Percentiles rank a stretch among this genome's conserved stretches.
These are phyloP conservation scores for Mortierella alpina DNA, from an alignment of 192 early-diverging fungal species.

Conservation along the genomic window DNA sequence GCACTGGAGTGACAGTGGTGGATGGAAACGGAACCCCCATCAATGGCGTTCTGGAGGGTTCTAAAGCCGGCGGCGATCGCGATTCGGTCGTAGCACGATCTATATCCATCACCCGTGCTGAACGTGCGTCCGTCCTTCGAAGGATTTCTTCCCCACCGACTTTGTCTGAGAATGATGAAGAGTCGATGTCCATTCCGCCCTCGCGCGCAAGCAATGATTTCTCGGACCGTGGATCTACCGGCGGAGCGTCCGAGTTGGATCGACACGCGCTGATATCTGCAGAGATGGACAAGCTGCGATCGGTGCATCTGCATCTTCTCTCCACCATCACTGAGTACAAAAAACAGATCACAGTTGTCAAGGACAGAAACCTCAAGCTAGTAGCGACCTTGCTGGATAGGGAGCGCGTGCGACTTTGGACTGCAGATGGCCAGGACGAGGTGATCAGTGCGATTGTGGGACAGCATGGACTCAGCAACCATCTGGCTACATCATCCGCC, in stretches of 20 bases:
- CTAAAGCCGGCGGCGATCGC: conserved; percentile 6
- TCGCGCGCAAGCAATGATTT: conserved; percentile 29
- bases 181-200: conserved; percentile 7
- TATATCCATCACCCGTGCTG: conserved; percentile 36
- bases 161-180: conserved; percentile 21
- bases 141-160: conserved; percentile 20
- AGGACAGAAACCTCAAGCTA: conserved; percentile 48
- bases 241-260: conserved; percentile 45
- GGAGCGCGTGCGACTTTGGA: conserved; percentile 53
- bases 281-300: conserved; percentile 61
- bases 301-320: conserved; percentile 54
- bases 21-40: neutral
- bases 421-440: conserved; percentile 52
- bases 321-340: conserved; percentile 59
- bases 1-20: neutral
- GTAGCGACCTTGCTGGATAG: conserved; percentile 52
- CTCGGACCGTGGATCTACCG: conserved; percentile 23
- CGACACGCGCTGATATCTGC: conserved; percentile 56
- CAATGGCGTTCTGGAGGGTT: neutral
- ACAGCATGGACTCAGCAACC: conserved; percentile 24
- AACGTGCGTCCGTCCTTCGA: conserved; percentile 25
- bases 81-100: conserved; percentile 32
- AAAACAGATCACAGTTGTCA: conserved; percentile 58
- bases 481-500: neutral
- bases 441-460: conserved; percentile 42